Evolutionary conservation across 805 yeast species (phyloP).

Genomic region (Ogataea nonfermentans): DNA sequence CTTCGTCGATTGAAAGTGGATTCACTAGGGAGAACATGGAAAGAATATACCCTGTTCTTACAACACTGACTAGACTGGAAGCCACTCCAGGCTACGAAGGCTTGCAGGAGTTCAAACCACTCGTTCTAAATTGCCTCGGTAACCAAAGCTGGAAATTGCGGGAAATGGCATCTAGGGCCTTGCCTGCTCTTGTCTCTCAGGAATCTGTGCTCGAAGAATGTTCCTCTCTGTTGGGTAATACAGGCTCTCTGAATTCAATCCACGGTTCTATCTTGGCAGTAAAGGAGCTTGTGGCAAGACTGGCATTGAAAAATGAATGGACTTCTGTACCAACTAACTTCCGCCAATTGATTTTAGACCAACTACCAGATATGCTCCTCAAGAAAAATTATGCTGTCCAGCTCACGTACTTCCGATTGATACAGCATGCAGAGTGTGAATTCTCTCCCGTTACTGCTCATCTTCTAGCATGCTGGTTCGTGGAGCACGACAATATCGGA

Average conservation of each 20-base stretch:
- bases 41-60: slow-evolving; percentile 70
- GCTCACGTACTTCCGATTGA: slow-evolving; percentile 24
- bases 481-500: slow-evolving; percentile 23
- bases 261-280: slow-evolving; percentile 64
- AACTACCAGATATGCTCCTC: slow-evolving; percentile 19
- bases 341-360: slow-evolving; percentile 30
- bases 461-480: slow-evolving; percentile 37
- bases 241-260: slow-evolving; percentile 39
- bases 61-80: slow-evolving; percentile 67
- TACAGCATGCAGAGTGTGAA: slow-evolving; percentile 1
- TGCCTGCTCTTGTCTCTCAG: slow-evolving; percentile 47
- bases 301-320: slow-evolving; percentile 26
- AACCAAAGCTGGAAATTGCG: slow-evolving; percentile 77
- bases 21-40: slow-evolving; percentile 43
- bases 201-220: slow-evolving; percentile 34
- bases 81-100: slow-evolving; percentile 56
- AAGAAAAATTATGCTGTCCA: slow-evolving; percentile 23
- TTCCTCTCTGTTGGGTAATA: slow-evolving; percentile 7
- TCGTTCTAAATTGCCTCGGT: slow-evolving; percentile 47
- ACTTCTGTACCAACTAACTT: slow-evolving; percentile 18
- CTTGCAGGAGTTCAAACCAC: slow-evolving; percentile 48
- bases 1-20: slow-evolving; percentile 27
- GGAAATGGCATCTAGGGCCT: slow-evolving; percentile 77
- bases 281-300: slow-evolving; percentile 32
- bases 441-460: slow-evolving; percentile 14